Base-by-base conservation (phyloP, 495 filamentous ascomycete species). In the Xylaria intraflava region DNA sequence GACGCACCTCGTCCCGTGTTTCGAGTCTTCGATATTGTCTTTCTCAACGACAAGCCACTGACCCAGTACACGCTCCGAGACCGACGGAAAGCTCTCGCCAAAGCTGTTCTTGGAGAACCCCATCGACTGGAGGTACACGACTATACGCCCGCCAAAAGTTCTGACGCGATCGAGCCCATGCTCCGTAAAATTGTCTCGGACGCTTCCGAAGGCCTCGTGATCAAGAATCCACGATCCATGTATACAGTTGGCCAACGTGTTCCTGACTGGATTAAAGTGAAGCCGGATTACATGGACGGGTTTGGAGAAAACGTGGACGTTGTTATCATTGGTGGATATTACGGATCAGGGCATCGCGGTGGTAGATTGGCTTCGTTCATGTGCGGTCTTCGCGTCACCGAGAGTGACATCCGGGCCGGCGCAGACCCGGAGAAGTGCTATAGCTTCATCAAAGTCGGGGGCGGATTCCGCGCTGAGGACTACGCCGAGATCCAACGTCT, bases 241-340 rank as follows among this genome's bases (percentile, higher is more conserved):
- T 98, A 98, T 65, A 80, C 83, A 23, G 74, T 96, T 27, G 96
- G 95, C 66, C 87, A 90, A 57, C 87, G 93, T 26, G 93, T 93
- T 62, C 89, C 96, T 61, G 87, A 95, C 72, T 98, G 93, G 93
- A 88, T 97, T 75, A 98, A 98, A 67, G 90, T 98, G 17, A 98
- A 98, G 66, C 93, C 93, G 5, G 93, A 98, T 54, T 98, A 98
- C 70, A 96, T 98, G 93, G 84, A 83, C 22, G 93, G 95, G 57
- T 96, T 91, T 64, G 93, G 93, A 51, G 93, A 98, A 69, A 88
- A 85, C 6, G 80, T 98, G 9, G 93, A 98, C 64, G 84, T 89
- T 46, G 72, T 95, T 16, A 78, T 98, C 6, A 79, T 98, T 39
- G 93, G 93, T 36, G 94, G 92, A 24, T 97, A 96, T 71, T 98